Evolutionary conservation across 2,329 filamentous ascomycete genomes (phyloP).

Genomic region (Clonostachys solani): DNA sequence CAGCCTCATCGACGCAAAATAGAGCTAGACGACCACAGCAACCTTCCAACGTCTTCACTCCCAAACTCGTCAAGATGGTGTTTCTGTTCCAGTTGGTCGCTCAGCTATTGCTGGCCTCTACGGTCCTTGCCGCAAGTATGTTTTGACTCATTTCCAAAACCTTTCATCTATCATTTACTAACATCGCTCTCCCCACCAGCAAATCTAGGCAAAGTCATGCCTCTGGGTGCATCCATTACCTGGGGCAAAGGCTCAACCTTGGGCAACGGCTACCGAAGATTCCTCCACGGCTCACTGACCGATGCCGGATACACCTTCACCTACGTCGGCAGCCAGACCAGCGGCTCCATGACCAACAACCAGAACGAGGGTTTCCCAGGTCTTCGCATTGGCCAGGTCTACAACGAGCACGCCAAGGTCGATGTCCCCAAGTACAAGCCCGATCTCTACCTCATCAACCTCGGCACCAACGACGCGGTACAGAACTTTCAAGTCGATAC

Average conservation of each 20-base stretch:
- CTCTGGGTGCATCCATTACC: constrained; percentile 30
- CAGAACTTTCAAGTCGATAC: constrained; percentile 18
- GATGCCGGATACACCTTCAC: constrained; percentile 20
- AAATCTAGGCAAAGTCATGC: constrained; percentile 16
- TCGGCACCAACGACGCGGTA: constrained; percentile 32
- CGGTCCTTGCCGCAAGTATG: no score
- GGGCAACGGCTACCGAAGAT: constrained; percentile 28
- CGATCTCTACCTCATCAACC: constrained; percentile 29
- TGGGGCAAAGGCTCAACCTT: constrained; percentile 22
- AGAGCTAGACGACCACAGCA: no score
- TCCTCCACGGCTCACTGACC: constrained; percentile 24
- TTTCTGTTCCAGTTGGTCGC: no score
- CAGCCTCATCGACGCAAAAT: no score
- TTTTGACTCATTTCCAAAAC: no score
- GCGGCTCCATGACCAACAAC: constrained; percentile 28
- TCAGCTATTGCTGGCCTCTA: no score
- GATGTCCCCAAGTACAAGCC: constrained; percentile 20
- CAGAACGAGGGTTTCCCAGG: constrained; percentile 29
- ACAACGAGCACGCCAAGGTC: constrained; percentile 14
- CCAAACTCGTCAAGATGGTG: no score
- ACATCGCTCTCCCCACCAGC: no score
- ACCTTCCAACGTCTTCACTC: no score
- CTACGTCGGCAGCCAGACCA: constrained; percentile 28
- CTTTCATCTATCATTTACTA: no score
- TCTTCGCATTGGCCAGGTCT: constrained; percentile 23